Conservation (phyloP, 2,329 filamentous ascomycete species). For the Lasiodiplodia sp. region DNA sequence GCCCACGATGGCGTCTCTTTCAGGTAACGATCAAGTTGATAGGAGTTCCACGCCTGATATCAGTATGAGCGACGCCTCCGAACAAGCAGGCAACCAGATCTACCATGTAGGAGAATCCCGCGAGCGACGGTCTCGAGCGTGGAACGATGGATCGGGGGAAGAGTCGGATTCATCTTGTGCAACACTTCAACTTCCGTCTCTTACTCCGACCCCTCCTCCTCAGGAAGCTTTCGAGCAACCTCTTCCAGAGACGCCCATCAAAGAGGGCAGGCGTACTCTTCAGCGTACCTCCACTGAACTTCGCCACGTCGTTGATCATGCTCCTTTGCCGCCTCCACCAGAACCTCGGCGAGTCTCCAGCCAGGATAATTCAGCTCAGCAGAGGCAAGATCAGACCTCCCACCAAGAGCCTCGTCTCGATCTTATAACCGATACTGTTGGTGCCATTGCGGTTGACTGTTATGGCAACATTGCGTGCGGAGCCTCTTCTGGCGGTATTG, state of each 20-base stretch:
- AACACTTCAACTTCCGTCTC: constrained; percentile 38
- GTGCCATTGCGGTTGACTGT: constrained; percentile 89
- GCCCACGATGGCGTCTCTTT: constrained; percentile 41
- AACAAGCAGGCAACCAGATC: neutral
- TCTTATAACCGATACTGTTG: constrained; percentile 90
- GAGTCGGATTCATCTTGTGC: constrained; percentile 38
- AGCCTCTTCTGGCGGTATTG: constrained; percentile 96
- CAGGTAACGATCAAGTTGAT: neutral
- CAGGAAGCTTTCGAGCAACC: constrained; percentile 21
- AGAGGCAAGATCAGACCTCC: neutral
- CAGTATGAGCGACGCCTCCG: constrained; percentile 37
- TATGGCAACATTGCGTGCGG: constrained; percentile 89
- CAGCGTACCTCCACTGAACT: constrained; percentile 20
- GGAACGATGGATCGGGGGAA: constrained; percentile 48
- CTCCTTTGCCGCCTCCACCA: constrained; percentile 18
- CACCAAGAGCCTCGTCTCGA: constrained; percentile 52
- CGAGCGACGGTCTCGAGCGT: constrained; percentile 30
- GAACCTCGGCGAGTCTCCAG: neutral
- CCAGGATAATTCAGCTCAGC: neutral
- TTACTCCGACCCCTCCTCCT: constrained; percentile 36
- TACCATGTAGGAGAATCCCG: neutral
- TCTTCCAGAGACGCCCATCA: neutral
- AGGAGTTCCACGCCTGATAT: constrained; percentile 16
- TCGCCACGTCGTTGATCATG: constrained; percentile 16
- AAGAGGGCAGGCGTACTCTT: neutral